phyloP scores from a whole-genome alignment of 2,329 filamentous ascomycete species.

The Botryotinia calthae region DNA sequence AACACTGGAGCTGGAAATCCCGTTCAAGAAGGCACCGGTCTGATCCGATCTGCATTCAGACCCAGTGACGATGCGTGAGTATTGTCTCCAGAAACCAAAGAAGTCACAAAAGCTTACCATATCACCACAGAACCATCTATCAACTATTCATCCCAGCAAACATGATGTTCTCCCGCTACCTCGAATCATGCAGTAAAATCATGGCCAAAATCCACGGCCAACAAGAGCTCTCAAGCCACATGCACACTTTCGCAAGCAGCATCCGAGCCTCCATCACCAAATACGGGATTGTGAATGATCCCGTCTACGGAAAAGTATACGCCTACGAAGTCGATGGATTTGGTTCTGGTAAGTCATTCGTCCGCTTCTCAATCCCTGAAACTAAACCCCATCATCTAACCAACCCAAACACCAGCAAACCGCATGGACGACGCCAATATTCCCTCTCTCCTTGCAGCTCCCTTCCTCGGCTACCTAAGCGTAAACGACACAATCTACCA shows the following conservation, averaged over 20 bases:
- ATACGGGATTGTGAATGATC: conserved; percentile 66
- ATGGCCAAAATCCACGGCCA: conserved; percentile 50
- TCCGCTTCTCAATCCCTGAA: conserved; percentile 19
- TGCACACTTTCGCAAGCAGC: conserved; percentile 56
- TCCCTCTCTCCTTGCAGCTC: conserved; percentile 62
- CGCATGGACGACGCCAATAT: conserved; percentile 74
- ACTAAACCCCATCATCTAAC: conserved; percentile 22
- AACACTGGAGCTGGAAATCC: conserved; percentile 79
- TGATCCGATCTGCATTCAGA: conserved; percentile 84
- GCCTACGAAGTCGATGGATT: conserved; percentile 77
- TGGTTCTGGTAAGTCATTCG: conserved; percentile 46
- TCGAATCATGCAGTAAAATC: conserved; percentile 52
- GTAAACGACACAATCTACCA: conserved; percentile 65
- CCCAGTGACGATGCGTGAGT: conserved; percentile 78
- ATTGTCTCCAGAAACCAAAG: background rate
- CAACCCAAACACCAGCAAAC: conserved; percentile 41
- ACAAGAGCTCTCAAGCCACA: conserved; percentile 52
- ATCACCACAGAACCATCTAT: conserved; percentile 54
- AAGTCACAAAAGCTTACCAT: background rate
- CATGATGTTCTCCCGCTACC: conserved; percentile 72
- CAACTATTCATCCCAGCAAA: conserved; percentile 90
- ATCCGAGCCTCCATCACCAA: conserved; percentile 67
- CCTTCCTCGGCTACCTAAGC: conserved; percentile 60
- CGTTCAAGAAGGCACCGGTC: conserved; percentile 68
- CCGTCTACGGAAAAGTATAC: conserved; percentile 65